phyloP scores from a whole-genome alignment of 306 rosid species.

The Trifolium fragiferum region DNA sequence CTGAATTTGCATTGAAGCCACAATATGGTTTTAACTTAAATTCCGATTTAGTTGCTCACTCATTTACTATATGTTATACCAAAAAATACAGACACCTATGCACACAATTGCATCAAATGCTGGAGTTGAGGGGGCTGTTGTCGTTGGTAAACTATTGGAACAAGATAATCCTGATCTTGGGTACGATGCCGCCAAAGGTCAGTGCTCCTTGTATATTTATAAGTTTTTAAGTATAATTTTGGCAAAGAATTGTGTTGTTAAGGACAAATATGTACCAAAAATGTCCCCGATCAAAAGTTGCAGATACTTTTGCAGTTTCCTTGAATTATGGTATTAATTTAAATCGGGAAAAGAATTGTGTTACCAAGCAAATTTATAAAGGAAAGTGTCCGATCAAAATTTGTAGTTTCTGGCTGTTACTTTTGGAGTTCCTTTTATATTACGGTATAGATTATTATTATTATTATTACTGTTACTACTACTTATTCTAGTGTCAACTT shows the following conservation, averaged over 20 bases:
- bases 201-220: constrained; percentile 12
- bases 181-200: constrained; percentile 99
- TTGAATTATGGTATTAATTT: background rate
- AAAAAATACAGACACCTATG: constrained; percentile 77
- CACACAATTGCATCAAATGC: constrained; percentile 94
- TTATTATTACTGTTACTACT: background rate
- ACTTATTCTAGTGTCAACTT: constrained; percentile 5
- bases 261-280: background rate
- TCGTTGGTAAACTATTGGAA: constrained; percentile 94
- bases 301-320: background rate
- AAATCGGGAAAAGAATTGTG: too few relatives aligned
- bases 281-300: background rate
- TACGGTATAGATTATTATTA: background rate
- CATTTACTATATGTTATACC: background rate
- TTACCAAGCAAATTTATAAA: too few relatives aligned
- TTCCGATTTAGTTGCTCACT: constrained; percentile 14
- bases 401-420: background rate
- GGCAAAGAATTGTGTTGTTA: background rate
- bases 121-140: constrained; percentile 98
- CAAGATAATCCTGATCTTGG: constrained; percentile 83
- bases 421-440: background rate
- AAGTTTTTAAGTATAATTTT: background rate
- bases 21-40: background rate
- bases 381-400: background rate
- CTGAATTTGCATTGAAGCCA: background rate